Conservation (phyloP, 768 basidiomycete genomes). For the Suillus variegatus region DNA sequence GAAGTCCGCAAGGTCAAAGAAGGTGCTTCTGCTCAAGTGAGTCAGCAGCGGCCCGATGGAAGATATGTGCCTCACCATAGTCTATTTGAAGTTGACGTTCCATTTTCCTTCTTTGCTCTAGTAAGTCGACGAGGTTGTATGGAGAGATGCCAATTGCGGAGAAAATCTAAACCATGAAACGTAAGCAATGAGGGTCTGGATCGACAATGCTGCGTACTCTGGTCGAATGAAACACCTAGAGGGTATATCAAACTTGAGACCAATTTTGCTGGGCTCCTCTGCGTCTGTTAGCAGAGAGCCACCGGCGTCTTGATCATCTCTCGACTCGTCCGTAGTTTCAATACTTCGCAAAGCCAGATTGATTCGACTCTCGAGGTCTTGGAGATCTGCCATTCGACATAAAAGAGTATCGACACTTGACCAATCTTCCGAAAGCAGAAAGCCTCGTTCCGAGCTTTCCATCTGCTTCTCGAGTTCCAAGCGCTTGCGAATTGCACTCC, state of each 20-base stretch:
- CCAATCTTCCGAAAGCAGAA: conserved; percentile 48
- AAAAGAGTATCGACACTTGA: conserved; percentile 53
- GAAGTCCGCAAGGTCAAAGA: conserved; percentile 74
- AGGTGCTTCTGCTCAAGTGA: conserved; percentile 51
- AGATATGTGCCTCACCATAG: conserved; percentile 45
- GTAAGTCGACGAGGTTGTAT: conserved; percentile 47
- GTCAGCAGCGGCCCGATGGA: background rate
- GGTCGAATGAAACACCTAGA: conserved; percentile 65
- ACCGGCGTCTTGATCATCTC: conserved; percentile 27
- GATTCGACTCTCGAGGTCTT: conserved; percentile 58
- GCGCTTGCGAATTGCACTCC: conserved; percentile 53
- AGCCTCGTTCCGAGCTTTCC: conserved; percentile 38
- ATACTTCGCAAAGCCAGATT: conserved; percentile 43
- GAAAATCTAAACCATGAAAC: conserved; percentile 54
- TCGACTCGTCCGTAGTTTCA: conserved; percentile 20
- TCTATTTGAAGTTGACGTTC: conserved; percentile 53
- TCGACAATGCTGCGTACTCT: conserved; percentile 40
- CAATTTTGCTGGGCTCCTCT: conserved; percentile 8
- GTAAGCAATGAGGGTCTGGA: background rate
- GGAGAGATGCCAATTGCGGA: conserved; percentile 47
- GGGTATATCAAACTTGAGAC: conserved; percentile 29
- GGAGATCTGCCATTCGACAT: conserved; percentile 51
- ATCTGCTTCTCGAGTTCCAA: conserved; percentile 58
- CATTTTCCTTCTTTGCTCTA: conserved; percentile 48
- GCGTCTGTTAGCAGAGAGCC: conserved; percentile 17